Evolutionary conservation across 2,329 filamentous ascomycete species (phyloP).

Genomic region (Ceratocystis albifundus): DNA sequence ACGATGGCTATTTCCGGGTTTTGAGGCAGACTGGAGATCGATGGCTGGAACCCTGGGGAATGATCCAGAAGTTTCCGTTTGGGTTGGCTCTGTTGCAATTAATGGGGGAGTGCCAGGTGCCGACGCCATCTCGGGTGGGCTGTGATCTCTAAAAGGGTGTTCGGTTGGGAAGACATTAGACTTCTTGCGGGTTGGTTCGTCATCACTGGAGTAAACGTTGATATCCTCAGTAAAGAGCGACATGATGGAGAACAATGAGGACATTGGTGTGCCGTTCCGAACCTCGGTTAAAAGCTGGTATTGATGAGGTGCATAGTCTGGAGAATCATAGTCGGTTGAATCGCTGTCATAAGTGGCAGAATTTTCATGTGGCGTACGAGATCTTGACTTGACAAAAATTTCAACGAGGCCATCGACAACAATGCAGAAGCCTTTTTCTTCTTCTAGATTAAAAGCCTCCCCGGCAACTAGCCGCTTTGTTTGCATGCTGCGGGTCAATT

Average conservation of each 20-base stretch:
- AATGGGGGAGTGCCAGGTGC: slow-evolving; percentile 21
- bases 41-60: slow-evolving; percentile 24
- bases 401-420: slow-evolving; percentile 94
- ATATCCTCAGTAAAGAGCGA: slow-evolving; percentile 95
- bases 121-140: slow-evolving; percentile 9
- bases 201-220: slow-evolving; percentile 61
- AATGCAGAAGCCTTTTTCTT: slow-evolving; percentile 95
- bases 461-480: slow-evolving; percentile 91
- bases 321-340: slow-evolving; percentile 57
- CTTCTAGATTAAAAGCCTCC: slow-evolving; percentile 87
- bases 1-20: neutral
- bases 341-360: slow-evolving; percentile 29
- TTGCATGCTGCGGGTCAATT: slow-evolving; percentile 95
- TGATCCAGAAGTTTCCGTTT: slow-evolving; percentile 4
- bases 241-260: slow-evolving; percentile 92
- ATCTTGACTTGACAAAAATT: slow-evolving; percentile 90
- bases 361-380: slow-evolving; percentile 32
- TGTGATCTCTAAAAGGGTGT: slow-evolving; percentile 1
- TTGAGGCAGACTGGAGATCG: slow-evolving; percentile 6
- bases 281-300: slow-evolving; percentile 96
- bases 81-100: neutral
- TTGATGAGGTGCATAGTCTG: slow-evolving; percentile 54
- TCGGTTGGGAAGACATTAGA: slow-evolving; percentile 9
- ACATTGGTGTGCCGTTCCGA: slow-evolving; percentile 96
- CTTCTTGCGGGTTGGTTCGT: slow-evolving; percentile 30